Evolutionary conservation across 2,329 filamentous ascomycete species (phyloP).

Genomic region (Erysiphe pulchra): DNA sequence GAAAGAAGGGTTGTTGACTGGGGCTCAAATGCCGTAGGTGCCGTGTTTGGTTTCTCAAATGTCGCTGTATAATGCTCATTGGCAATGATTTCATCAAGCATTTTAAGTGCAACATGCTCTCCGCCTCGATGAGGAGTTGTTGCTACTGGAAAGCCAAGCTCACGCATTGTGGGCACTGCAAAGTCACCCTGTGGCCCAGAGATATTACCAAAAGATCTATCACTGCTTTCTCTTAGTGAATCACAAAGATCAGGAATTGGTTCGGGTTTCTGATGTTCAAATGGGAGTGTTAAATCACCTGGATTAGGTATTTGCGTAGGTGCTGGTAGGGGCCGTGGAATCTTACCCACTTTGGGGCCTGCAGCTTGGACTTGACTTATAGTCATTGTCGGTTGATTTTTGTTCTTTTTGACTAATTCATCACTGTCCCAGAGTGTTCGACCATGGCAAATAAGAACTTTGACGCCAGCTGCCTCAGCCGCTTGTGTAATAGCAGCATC

Average conservation of each 20-base stretch:
- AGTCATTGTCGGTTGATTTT: conserved; percentile 49
- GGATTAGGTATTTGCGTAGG: conserved; percentile 37
- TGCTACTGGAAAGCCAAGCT: conserved; percentile 42
- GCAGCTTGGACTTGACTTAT: conserved; percentile 39
- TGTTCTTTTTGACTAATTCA: conserved; percentile 36
- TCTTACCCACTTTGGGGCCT: conserved; percentile 33
- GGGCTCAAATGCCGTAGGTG: conserved; percentile 46
- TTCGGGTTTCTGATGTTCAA: conserved; percentile 28
- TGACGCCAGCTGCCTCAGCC: conserved; percentile 38
- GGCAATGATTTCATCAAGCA: conserved; percentile 30
- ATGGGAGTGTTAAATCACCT: conserved; percentile 30
- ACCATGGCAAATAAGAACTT: conserved; percentile 37
- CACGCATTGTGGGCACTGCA: conserved; percentile 41
- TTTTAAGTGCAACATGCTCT: conserved; percentile 35
- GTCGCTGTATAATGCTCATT: conserved; percentile 43
- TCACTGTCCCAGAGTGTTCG: conserved; percentile 53
- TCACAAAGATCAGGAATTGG: conserved; percentile 33
- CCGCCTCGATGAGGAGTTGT: conserved; percentile 44
- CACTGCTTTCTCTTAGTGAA: conserved; percentile 23
- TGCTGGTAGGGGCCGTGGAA: conserved; percentile 32
- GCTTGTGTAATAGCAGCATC: conserved; percentile 31
- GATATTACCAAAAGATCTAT: conserved; percentile 31
- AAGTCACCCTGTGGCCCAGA: conserved; percentile 45
- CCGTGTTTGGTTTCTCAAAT: conserved; percentile 53
- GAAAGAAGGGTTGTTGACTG: conserved; percentile 50